Evolutionary conservation across 352 stramenopile genomes (phyloP).

Genomic region (Pythium brassicae): DNA sequence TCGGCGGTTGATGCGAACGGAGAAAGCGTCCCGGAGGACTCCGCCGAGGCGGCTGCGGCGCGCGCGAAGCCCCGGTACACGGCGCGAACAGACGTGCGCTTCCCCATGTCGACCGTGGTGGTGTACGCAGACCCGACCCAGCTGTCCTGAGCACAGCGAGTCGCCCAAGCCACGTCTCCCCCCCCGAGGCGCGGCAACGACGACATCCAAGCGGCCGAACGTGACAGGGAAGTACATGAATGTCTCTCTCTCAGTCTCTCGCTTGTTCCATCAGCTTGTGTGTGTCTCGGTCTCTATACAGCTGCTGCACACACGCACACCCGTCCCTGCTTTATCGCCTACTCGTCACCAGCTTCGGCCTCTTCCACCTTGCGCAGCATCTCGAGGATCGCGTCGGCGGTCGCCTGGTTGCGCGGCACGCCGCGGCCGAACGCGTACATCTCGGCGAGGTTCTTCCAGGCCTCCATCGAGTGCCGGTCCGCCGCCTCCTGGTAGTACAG

Average conservation of each 20-base stretch:
- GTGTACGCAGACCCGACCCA: constrained; percentile 49
- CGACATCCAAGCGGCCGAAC: too few relatives aligned
- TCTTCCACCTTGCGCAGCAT: constrained; percentile 46
- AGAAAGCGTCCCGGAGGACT: constrained; percentile 4
- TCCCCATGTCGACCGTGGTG: constrained; percentile 75
- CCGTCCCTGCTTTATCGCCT: background rate
- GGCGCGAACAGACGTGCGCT: constrained; percentile 51
- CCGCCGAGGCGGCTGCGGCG: background rate
- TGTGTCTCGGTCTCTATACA: background rate
- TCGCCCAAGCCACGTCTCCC: too few relatives aligned
- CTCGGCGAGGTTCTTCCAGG: constrained; percentile 86
- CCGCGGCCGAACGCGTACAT: constrained; percentile 80
- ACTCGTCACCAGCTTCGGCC: too few relatives aligned
- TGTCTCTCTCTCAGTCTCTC: too few relatives aligned
- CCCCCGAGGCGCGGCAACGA: too few relatives aligned
- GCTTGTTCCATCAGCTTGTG: too few relatives aligned
- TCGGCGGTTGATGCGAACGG: background rate
- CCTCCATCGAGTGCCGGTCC: constrained; percentile 77
- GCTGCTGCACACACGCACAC: too few relatives aligned
- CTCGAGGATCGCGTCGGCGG: constrained; percentile 78
- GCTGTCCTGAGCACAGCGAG: constrained; percentile 13
- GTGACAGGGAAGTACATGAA: too few relatives aligned
- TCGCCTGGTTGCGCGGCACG: constrained; percentile 74
- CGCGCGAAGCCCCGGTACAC: constrained; percentile 38
- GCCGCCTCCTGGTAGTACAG: constrained; percentile 85